These are phyloP conservation scores for Xylariaceae sp. DNA, from an alignment of 2,329 filamentous ascomycete genomes.

Conservation along the genomic window DNA sequence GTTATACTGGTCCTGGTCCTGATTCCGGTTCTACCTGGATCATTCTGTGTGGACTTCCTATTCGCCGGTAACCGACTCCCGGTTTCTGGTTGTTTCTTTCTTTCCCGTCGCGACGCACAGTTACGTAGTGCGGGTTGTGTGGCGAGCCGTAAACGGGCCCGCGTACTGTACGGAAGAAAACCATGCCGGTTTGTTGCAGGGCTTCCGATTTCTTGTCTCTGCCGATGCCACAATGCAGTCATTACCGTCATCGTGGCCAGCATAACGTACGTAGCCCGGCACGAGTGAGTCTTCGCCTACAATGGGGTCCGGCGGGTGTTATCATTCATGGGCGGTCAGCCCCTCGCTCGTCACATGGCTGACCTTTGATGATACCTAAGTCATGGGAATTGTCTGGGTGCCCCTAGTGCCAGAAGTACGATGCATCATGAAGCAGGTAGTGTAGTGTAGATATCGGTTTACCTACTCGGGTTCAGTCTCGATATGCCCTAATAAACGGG, in stretches of 20 bases:
- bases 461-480: too few species aligned
- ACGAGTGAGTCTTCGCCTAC: too few species aligned
- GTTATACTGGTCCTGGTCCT: too few species aligned
- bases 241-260: too few species aligned
- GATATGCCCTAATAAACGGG: too few species aligned
- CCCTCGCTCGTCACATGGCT: neutral
- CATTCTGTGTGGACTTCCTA: neutral
- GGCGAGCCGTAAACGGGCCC: too few species aligned
- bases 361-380: neutral
- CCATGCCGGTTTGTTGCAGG: neutral
- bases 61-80: neutral
- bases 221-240: neutral
- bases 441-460: too few species aligned
- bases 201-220: neutral
- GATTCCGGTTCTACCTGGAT: too few species aligned
- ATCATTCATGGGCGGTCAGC: neutral
- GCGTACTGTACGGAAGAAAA: neutral
- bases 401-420: too few species aligned
- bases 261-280: too few species aligned
- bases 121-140: neutral
- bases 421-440: too few species aligned
- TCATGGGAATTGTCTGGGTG: neutral
- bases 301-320: neutral
- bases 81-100: neutral
- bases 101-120: neutral